Conservation (phyloP, 1,284 basidiomycete species). For the Irpex sp. region DNA sequence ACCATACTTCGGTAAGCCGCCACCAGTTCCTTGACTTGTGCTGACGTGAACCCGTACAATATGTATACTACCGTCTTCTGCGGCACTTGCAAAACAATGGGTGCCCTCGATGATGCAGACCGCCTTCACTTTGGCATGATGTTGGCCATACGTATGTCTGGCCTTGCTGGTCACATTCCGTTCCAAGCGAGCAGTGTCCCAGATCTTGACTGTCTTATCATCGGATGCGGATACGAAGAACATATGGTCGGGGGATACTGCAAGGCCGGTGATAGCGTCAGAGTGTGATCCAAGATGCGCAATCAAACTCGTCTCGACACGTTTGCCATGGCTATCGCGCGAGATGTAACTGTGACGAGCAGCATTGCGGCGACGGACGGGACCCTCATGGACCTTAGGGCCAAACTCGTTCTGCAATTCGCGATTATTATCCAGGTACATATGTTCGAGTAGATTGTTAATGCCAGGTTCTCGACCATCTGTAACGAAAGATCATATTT, state of each 20-base stretch:
- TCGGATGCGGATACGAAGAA: conserved; percentile 92
- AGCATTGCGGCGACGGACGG: conserved; percentile 67
- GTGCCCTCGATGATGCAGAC: conserved; percentile 79
- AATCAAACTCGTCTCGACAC: conserved; percentile 72
- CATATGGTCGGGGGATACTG: conserved; percentile 87
- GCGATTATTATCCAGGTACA: conserved; percentile 83
- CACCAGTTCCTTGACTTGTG: conserved; percentile 29
- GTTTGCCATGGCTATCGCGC: conserved; percentile 50
- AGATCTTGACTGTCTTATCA: conserved; percentile 80
- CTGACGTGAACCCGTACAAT: conserved; percentile 76
- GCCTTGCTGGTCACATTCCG: conserved; percentile 77
- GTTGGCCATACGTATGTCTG: conserved; percentile 70
- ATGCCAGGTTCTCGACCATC: conserved; percentile 87
- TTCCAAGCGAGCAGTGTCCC: conserved; percentile 78
- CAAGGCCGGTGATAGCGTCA: conserved; percentile 73
- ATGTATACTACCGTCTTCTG: conserved; percentile 81
- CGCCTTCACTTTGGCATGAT: conserved; percentile 74
- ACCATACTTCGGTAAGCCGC: conserved; percentile 70
- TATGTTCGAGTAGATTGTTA: conserved; percentile 77
- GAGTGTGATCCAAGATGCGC: conserved; percentile 85
- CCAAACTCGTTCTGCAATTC: conserved; percentile 88
- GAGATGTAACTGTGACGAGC: conserved; percentile 57
- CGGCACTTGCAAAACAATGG: conserved; percentile 86
- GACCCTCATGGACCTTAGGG: conserved; percentile 75
- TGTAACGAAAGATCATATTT: conserved; percentile 22